A percentile compares a stretch with the other conserved stretches of the same genome.
phyloP scores from a whole-genome alignment of 75 land plant species.

The Adiantum capillusveneris region DNA sequence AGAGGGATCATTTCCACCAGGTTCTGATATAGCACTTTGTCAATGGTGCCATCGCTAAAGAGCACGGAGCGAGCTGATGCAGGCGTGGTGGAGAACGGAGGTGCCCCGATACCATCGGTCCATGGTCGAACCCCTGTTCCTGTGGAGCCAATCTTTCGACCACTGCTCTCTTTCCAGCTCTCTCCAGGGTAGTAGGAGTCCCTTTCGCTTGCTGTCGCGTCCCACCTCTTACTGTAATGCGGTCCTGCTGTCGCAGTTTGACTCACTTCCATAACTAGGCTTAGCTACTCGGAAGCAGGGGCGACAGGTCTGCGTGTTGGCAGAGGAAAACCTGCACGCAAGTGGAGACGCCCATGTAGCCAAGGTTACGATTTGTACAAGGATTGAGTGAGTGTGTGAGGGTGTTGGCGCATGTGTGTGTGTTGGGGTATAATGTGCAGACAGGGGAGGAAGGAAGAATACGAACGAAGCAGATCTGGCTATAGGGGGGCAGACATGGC shows the following conservation, averaged over 20 bases:
- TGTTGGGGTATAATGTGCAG: no score
- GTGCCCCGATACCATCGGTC: not conserved
- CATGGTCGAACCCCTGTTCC: not conserved
- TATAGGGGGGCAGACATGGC: no score
- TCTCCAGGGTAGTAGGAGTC: not conserved
- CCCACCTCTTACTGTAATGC: constrained; percentile 1
- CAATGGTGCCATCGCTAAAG: constrained; percentile 24
- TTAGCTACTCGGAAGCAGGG: no score
- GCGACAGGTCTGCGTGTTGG: no score
- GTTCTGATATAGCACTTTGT: constrained; percentile 49
- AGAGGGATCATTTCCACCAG: constrained; percentile 74
- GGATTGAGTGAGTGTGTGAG: no score
- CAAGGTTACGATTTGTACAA: no score
- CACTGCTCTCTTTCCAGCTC: not conserved
- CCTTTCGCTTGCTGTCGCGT: not conserved
- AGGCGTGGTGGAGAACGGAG: not conserved
- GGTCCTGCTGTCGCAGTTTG: not conserved
- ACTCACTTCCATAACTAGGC: constrained; percentile 4
- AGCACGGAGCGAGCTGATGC: not conserved
- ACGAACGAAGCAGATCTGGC: no score
- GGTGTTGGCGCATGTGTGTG: no score
- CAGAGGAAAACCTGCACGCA: no score
- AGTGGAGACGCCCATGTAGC: no score
- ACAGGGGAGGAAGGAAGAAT: no score
- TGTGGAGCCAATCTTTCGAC: not conserved